Evolutionary conservation across 495 filamentous ascomycete genomes (phyloP).

Genomic region (Aspergillus wentii): DNA sequence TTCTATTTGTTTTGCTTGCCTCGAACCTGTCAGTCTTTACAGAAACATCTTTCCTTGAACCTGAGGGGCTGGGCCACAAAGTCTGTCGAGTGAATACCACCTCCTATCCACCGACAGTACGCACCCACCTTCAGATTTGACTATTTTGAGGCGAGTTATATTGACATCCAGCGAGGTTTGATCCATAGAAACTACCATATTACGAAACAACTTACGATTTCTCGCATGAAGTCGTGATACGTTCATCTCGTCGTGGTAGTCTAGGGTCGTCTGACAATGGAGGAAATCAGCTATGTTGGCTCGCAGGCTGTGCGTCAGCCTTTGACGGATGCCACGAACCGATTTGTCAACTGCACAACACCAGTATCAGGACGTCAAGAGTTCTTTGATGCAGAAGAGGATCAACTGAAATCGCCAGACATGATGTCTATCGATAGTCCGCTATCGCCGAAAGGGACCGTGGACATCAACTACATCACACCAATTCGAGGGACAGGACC

Average conservation of each 20-base stretch:
- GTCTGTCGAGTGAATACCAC: no score
- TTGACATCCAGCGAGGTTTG: no score
- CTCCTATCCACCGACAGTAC: no score
- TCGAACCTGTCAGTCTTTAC: no score
- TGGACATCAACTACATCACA: conserved; percentile 51
- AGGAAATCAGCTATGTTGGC: conserved; percentile 7
- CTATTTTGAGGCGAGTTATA: no score
- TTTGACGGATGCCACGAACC: conserved; percentile 43
- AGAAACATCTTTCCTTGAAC: no score
- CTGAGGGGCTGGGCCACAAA: no score
- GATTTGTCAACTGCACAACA: conserved; percentile 36
- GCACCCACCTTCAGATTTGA: no score
- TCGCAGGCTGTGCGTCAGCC: conserved; percentile 37
- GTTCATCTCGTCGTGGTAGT: conserved; percentile 3
- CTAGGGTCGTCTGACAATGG: conserved; percentile 13
- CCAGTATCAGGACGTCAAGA: no score
- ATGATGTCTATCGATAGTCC: conserved; percentile 35
- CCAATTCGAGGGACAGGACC: conserved; percentile 46
- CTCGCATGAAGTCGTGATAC: conserved; percentile 4
- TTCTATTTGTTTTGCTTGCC: no score
- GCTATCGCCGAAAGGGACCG: conserved; percentile 25
- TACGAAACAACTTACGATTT: neutral
- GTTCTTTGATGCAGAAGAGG: no score
- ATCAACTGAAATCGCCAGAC: conserved; percentile 24
- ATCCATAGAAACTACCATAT: no score